Evolutionary conservation across 2,329 filamentous ascomycete genomes (phyloP).

Genomic region (Apiospora aurea): DNA sequence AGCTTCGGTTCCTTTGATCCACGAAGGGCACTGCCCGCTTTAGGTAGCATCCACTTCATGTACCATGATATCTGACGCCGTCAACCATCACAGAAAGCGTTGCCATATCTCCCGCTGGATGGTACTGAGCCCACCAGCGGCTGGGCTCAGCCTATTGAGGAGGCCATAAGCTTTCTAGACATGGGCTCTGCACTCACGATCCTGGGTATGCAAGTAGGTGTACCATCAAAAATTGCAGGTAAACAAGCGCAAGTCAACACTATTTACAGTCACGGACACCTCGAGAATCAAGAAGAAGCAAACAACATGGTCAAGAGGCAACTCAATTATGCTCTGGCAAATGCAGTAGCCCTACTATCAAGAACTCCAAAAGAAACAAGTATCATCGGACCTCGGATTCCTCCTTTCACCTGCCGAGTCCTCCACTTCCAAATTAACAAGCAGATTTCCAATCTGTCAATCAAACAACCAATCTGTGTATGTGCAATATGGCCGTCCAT

Average conservation of each 20-base stretch:
- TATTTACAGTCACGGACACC: not conserved
- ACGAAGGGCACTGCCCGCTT: too few relatives aligned
- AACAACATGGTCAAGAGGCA: not conserved
- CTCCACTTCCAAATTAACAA: not conserved
- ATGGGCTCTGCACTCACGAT: not conserved
- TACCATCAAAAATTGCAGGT: not conserved
- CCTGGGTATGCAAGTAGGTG: not conserved
- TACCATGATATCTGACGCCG: too few relatives aligned
- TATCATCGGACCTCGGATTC: constrained; percentile 8
- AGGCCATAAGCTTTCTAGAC: not conserved
- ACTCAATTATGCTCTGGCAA: not conserved
- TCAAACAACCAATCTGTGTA: not conserved
- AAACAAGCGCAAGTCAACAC: not conserved
- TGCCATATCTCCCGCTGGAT: too few relatives aligned
- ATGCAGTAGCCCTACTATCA: not conserved
- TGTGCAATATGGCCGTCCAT: not conserved
- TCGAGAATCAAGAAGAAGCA: not conserved
- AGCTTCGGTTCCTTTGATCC: too few relatives aligned
- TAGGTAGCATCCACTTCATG: too few relatives aligned
- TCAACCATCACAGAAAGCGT: too few relatives aligned
- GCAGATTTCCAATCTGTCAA: not conserved
- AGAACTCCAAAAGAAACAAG: not conserved
- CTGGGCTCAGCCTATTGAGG: too few relatives aligned
- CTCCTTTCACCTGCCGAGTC: constrained; percentile 2
- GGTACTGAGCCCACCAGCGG: too few relatives aligned